These are phyloP conservation scores for Corylus heterophylla DNA, from an alignment of 306 rosid species.

Conservation along the genomic window DNA sequence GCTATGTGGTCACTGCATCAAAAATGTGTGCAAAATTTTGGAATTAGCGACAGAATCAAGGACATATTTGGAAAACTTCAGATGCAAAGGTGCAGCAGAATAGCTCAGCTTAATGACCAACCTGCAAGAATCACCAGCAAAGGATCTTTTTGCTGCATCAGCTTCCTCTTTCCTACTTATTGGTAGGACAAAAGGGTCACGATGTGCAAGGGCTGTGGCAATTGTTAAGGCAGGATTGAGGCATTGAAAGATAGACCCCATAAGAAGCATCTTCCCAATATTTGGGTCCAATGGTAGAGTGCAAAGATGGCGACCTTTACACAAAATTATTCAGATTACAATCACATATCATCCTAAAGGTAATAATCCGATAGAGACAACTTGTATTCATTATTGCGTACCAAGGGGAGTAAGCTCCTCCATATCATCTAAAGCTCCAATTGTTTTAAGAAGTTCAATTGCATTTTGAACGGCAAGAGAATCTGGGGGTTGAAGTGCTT, in stretches of 20 bases:
- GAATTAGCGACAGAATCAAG: slow-evolving; percentile 17
- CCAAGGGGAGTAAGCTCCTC: slow-evolving; percentile 97
- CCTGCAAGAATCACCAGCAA: slow-evolving; percentile 97
- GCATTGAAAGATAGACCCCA: slow-evolving; percentile 98
- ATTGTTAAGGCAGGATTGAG: slow-evolving; percentile 89
- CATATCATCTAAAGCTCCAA: slow-evolving; percentile 80
- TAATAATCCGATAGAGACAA: slow-evolving; percentile 25
- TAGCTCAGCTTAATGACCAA: slow-evolving; percentile 26
- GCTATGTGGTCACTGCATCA: slow-evolving; percentile 36
- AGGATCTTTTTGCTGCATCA: slow-evolving; percentile 76
- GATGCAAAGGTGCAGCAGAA: slow-evolving; percentile 14
- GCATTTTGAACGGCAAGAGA: slow-evolving; percentile 93
- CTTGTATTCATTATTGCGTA: slow-evolving; percentile 32
- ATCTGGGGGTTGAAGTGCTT: slow-evolving; percentile 98
- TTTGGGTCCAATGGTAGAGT: slow-evolving; percentile 95
- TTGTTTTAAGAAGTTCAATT: slow-evolving; percentile 81
- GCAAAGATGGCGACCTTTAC: neutral
- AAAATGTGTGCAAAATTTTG: slow-evolving; percentile 21
- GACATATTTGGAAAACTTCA: slow-evolving; percentile 10
- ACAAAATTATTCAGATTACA: slow-evolving; percentile 29
- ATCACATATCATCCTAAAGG: slow-evolving; percentile 15
- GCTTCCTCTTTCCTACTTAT: slow-evolving; percentile 89
- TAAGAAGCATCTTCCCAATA: slow-evolving; percentile 96
- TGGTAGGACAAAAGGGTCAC: slow-evolving; percentile 92
- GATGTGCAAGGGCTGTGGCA: slow-evolving; percentile 94